These are phyloP conservation scores for Cocos nucifera DNA, from an alignment of 176 grass and related monocot species.

Conservation along the genomic window DNA sequence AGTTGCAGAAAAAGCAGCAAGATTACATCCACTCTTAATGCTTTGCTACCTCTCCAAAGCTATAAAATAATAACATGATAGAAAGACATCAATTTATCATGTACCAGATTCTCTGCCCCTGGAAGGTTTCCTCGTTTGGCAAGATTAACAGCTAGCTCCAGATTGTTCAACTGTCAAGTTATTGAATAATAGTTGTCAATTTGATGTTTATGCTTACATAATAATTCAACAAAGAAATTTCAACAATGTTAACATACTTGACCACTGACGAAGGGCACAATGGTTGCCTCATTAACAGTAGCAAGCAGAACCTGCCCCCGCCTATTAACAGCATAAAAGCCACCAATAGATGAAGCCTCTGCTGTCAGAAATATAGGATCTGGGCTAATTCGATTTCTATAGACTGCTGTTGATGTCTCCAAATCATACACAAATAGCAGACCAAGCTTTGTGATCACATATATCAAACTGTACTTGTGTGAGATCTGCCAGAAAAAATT, in stretches of 20 bases:
- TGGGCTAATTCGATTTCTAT: conserved; percentile 97
- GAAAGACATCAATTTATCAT: neutral
- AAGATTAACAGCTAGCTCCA: conserved; percentile 98
- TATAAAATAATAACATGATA: too few relatives aligned
- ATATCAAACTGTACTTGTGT: conserved; percentile 89
- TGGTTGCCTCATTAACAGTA: conserved; percentile 87
- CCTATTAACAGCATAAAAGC: conserved; percentile 98
- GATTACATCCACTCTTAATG: too few relatives aligned
- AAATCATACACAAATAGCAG: conserved; percentile 96
- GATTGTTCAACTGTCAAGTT: conserved; percentile 72
- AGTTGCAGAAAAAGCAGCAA: too few relatives aligned
- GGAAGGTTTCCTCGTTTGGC: conserved; percentile 99
- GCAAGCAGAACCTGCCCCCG: conserved; percentile 91
- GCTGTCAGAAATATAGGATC: conserved; percentile 96
- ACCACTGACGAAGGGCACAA: conserved; percentile 81
- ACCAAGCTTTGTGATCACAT: conserved; percentile 95
- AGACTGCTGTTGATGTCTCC: conserved; percentile 88
- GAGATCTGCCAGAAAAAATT: conserved; percentile 50
- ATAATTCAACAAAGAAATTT: too few relatives aligned
- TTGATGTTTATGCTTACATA: too few relatives aligned
- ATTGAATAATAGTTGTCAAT: neutral
- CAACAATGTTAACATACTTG: conserved; percentile 40
- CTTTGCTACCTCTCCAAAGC: too few relatives aligned
- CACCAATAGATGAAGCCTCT: conserved; percentile 70
- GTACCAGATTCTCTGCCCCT: conserved; percentile 93